These are phyloP conservation scores for Dothideomycetidae sp. DNA, from an alignment of 2,329 filamentous ascomycete genomes.

Conservation along the genomic window DNA sequence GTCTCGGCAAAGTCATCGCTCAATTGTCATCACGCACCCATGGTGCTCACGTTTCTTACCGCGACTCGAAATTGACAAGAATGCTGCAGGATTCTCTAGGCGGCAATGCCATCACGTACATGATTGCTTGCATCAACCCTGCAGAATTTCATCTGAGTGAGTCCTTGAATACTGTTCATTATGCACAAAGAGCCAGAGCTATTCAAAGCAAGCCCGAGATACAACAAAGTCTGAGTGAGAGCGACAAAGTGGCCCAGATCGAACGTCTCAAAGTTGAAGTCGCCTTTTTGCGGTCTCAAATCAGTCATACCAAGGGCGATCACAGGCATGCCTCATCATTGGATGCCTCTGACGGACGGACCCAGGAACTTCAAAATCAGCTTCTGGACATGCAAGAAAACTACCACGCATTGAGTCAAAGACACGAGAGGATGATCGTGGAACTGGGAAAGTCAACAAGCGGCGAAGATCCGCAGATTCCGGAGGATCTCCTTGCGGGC, in stretches of 20 bases:
- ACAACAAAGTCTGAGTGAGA: slow-evolving; percentile 75
- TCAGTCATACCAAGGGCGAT: slow-evolving; percentile 63
- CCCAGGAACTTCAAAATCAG: slow-evolving; percentile 85
- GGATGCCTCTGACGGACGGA: slow-evolving; percentile 35
- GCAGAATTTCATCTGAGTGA: slow-evolving; percentile 96
- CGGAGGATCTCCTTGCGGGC: slow-evolving; percentile 32
- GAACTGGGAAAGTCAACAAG: slow-evolving; percentile 82
- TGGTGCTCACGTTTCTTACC: slow-evolving; percentile 88
- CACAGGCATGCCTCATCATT: slow-evolving; percentile 35
- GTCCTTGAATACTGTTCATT: slow-evolving; percentile 90
- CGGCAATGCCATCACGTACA: slow-evolving; percentile 95
- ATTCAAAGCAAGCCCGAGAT: slow-evolving; percentile 97
- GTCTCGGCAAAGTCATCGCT: slow-evolving; percentile 93
- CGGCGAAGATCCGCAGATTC: slow-evolving; percentile 41
- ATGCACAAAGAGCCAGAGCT: slow-evolving; percentile 85
- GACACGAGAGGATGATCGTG: slow-evolving; percentile 88
- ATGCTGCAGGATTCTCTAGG: slow-evolving; percentile 92
- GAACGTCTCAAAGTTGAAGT: slow-evolving; percentile 90
- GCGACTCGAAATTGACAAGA: slow-evolving; percentile 91
- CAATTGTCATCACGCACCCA: slow-evolving; percentile 82
- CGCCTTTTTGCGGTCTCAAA: slow-evolving; percentile 83
- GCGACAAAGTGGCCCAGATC: slow-evolving; percentile 86
- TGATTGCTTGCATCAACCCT: slow-evolving; percentile 96
- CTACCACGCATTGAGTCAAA: slow-evolving; percentile 77
- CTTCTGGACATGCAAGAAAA: slow-evolving; percentile 87